phyloP scores from a whole-genome alignment of 441 rosid species.

The Euphorbia schlechtendalii region DNA sequence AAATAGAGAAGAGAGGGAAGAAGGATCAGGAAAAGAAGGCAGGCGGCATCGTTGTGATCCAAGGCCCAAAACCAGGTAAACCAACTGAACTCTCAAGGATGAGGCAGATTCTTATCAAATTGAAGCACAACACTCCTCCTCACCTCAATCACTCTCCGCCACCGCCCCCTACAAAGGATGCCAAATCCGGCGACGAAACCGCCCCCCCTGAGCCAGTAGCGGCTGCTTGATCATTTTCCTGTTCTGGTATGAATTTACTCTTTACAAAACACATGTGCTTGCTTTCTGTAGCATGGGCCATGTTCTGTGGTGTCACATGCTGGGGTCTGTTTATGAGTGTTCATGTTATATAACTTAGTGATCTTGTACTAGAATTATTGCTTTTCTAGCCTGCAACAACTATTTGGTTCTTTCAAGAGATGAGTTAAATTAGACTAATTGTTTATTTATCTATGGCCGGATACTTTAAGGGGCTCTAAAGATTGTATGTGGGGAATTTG shows the following conservation, averaged over 20 bases:
- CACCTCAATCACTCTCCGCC: slow-evolving; percentile 60
- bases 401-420: neutral
- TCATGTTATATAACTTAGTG: neutral
- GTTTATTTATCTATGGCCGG: too few species aligned
- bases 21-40: slow-evolving; percentile 69
- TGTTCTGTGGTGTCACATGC: neutral
- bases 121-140: slow-evolving; percentile 68
- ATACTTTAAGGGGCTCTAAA: too few species aligned
- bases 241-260: slow-evolving; percentile 4
- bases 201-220: slow-evolving; percentile 36
- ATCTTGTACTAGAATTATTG: neutral
- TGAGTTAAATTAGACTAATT: too few species aligned
- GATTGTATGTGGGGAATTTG: too few species aligned
- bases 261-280: neutral
- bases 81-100: slow-evolving; percentile 79
- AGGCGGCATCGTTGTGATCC: slow-evolving; percentile 44
- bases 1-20: slow-evolving; percentile 64
- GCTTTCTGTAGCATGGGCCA: neutral
- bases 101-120: slow-evolving; percentile 62
- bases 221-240: slow-evolving; percentile 32
- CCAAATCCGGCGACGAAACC: slow-evolving; percentile 20
- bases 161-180: slow-evolving; percentile 36
- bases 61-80: slow-evolving; percentile 89
- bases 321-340: neutral
- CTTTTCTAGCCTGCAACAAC: neutral